Percentiles rank a stretch among this genome's conserved stretches.
phyloP scores from a whole-genome alignment of 2,329 filamentous ascomycete genomes.

The Xylaria sp. region DNA sequence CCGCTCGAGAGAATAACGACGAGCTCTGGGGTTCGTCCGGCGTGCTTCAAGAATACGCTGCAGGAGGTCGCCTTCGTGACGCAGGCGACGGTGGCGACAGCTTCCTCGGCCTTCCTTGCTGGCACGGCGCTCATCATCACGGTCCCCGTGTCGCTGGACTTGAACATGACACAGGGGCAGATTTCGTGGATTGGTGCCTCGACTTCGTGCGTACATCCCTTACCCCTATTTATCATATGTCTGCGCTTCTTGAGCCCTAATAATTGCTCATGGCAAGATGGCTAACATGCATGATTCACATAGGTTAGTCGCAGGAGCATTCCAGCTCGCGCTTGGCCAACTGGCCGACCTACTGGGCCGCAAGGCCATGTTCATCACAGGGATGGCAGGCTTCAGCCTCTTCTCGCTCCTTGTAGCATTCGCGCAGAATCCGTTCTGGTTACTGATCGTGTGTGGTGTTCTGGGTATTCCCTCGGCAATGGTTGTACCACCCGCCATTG shows the following conservation, averaged over 20 bases:
- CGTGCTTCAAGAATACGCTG: slow-evolving; percentile 70
- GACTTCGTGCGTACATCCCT: slow-evolving; percentile 59
- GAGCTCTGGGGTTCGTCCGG: slow-evolving; percentile 57
- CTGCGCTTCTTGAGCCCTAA: neutral
- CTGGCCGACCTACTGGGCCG: slow-evolving; percentile 75
- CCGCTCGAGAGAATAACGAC: slow-evolving; percentile 42
- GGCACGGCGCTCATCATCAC: slow-evolving; percentile 72
- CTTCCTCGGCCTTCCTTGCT: slow-evolving; percentile 68
- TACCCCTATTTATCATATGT: neutral
- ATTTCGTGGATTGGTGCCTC: slow-evolving; percentile 75
- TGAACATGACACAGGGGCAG: slow-evolving; percentile 72
- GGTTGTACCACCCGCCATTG: slow-evolving; percentile 71
- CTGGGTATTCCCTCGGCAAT: slow-evolving; percentile 73
- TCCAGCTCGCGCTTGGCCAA: slow-evolving; percentile 74
- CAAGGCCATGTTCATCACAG: slow-evolving; percentile 68
- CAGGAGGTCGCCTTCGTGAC: slow-evolving; percentile 74
- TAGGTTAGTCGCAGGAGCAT: slow-evolving; percentile 70
- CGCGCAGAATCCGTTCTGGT: slow-evolving; percentile 65
- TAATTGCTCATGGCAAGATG: neutral
- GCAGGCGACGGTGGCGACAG: slow-evolving; percentile 74
- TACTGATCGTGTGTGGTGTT: slow-evolving; percentile 72
- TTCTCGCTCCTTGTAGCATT: slow-evolving; percentile 70
- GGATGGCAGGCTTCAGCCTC: slow-evolving; percentile 68
- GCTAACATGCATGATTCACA: slow-evolving; percentile 6
- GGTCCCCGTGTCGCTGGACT: slow-evolving; percentile 67